Conservation (phyloP, 1,139 yeast genomes). For the Saccharomyces uvarum region DNA sequence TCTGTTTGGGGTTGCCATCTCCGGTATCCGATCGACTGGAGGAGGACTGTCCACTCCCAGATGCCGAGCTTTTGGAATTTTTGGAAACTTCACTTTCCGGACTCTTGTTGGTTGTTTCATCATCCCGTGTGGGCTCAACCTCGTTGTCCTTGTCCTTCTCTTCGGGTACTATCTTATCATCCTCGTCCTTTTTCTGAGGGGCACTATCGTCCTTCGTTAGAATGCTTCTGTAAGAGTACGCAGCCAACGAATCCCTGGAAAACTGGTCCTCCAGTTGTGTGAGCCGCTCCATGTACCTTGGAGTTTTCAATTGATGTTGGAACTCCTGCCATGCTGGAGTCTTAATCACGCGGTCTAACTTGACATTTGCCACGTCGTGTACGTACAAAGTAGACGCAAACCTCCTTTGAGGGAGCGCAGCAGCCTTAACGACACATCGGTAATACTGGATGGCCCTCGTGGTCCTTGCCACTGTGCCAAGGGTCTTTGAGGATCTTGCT, state of each 20-base stretch:
- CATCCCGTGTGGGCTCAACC: not conserved
- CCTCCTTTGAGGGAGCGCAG: not conserved
- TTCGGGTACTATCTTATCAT: not conserved
- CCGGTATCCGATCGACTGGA: conserved; percentile 5
- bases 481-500: not conserved
- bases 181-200: conserved; percentile 8
- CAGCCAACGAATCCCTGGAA: not conserved
- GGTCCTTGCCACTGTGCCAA: not conserved
- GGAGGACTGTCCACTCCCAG: conserved; percentile 4
- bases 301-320: not conserved
- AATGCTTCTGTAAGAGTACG: not conserved
- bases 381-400: not conserved
- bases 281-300: not conserved
- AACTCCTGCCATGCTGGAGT: not conserved
- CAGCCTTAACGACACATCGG: not conserved
- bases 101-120: not conserved
- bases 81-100: not conserved
- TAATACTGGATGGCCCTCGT: not conserved
- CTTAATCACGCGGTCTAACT: not conserved
- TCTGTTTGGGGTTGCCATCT: conserved; percentile 2
- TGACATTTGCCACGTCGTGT: not conserved
- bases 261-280: not conserved
- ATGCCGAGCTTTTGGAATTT: conserved; percentile 4
- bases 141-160: conserved; percentile 5
- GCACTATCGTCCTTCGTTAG: conserved; percentile 6